Evolutionary conservation across 2,329 filamentous ascomycete species (phyloP), one percentile per base, ranked within the genome.

Genomic region (Dactylella cylindrospora): DNA sequence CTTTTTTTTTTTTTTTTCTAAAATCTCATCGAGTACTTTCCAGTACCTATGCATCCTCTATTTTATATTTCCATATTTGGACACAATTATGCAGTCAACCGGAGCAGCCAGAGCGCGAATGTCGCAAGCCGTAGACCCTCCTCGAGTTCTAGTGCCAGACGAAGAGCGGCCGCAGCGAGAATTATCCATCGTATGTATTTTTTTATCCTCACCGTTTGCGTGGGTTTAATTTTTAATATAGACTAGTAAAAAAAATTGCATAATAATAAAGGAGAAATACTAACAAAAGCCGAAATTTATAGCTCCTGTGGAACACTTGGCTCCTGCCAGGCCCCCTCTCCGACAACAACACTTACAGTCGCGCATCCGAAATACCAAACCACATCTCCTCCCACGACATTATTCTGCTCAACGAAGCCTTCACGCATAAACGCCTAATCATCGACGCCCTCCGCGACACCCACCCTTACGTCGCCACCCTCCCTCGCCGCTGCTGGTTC

Each of bases 281-380:
- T 35, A 13, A 35, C 32, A 6, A 15, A 35, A 12, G n/a, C 3
- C 10, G 32, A 31, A 20, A n/a, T 13, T 5, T 54, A 36, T 20
- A 61, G 55, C 55, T 61, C 29, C 47, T 61, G 1, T 61, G 55
- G 55, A 61, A 61, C 35, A 61, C 55, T 19, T 61, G 55, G 55
- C 43, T 61, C 1, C 55, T 61, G 5, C 55, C 55, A 9, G 55
- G 55, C 1, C 55, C 40, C 1, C 41, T 61, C n/a, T 53, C 55
- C 3, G 55, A 61, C 47, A 61, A 61, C 35, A 61, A 61, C 41
- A 33, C 47, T 35, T 28, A 53, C 55, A 41, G 17, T 20, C 55
- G 55, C 10, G 55, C 55, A 28, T 40, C 55, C 1, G 47, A 61
- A 23, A 61, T 61, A 9, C 55, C 55, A 8, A 8, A 20, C 2